phyloP scores from a whole-genome alignment of 257 asterid genomes.

The Ophiorrhiza pumila region DNA sequence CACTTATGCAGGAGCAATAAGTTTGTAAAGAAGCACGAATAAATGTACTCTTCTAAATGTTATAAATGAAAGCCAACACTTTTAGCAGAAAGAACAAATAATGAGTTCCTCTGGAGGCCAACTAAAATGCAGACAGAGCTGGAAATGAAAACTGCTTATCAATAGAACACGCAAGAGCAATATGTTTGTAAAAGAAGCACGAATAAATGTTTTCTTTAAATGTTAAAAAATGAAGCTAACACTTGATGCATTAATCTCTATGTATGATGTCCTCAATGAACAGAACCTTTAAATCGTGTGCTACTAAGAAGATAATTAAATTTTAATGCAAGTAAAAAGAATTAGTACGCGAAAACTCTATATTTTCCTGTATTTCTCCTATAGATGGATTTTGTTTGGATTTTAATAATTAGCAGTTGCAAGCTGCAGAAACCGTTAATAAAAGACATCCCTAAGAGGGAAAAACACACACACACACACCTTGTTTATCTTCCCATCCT shows the following conservation, averaged over 20 bases:
- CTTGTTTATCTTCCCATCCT: constrained; percentile 83
- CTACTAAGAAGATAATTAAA: neutral
- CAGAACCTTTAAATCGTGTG: neutral
- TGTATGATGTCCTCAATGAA: neutral
- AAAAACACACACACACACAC: constrained; percentile 26
- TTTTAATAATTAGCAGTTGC: no score
- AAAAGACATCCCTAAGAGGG: neutral
- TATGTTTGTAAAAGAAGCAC: neutral
- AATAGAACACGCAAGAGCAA: neutral
- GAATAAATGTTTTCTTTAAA: neutral
- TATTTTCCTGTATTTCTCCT: neutral
- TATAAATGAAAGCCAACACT: no score
- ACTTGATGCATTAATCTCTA: neutral
- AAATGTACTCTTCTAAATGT: no score
- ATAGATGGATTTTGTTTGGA: neutral
- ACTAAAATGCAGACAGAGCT: neutral
- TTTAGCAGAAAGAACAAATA: neutral
- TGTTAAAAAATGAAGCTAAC: neutral
- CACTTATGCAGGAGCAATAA: no score
- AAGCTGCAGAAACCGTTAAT: neutral
- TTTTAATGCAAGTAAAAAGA: neutral
- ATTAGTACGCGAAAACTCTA: neutral
- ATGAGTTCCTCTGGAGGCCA: neutral
- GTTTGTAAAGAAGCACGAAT: no score
- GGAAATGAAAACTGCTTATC: neutral